Percentiles rank a stretch among this genome's conserved stretches.
phyloP scores from a whole-genome alignment of 495 filamentous ascomycete species.

The Trichoderma gamsii region DNA sequence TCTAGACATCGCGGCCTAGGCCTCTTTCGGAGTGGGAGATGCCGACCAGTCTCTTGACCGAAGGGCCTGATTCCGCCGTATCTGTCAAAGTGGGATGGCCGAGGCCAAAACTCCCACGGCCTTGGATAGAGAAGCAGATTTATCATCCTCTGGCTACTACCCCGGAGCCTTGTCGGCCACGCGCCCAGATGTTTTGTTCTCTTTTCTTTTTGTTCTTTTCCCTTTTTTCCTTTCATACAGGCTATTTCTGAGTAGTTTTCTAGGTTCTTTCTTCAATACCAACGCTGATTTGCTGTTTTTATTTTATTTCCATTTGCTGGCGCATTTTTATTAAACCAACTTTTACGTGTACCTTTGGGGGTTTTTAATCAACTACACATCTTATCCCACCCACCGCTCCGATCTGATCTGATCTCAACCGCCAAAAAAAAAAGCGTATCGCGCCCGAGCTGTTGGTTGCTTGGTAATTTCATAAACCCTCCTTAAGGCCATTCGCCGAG shows the following conservation, averaged over 20 bases:
- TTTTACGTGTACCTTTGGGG: background rate
- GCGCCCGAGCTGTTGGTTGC: background rate
- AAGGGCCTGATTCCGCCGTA: background rate
- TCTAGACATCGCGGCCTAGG: background rate
- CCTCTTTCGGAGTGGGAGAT: background rate
- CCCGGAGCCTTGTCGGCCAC: background rate
- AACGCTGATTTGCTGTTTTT: background rate
- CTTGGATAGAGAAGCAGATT: background rate
- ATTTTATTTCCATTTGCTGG: background rate
- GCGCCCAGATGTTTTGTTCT: background rate
- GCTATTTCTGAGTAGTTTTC: no score
- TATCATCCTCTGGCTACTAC: background rate
- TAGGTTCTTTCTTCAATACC: no score
- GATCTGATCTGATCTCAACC: background rate
- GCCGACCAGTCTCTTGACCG: background rate
- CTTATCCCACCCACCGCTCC: conserved; percentile 3
- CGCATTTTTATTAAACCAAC: background rate
- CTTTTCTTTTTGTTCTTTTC: background rate
- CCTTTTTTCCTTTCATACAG: background rate
- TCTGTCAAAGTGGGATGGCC: conserved; percentile 3
- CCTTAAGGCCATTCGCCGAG: background rate
- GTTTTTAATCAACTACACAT: background rate
- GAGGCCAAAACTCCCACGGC: background rate
- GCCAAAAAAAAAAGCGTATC: background rate
- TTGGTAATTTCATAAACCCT: background rate